These are phyloP conservation scores for Pythium folliculosum DNA, from an alignment of 352 stramenopile genomes.

Conservation along the genomic window DNA sequence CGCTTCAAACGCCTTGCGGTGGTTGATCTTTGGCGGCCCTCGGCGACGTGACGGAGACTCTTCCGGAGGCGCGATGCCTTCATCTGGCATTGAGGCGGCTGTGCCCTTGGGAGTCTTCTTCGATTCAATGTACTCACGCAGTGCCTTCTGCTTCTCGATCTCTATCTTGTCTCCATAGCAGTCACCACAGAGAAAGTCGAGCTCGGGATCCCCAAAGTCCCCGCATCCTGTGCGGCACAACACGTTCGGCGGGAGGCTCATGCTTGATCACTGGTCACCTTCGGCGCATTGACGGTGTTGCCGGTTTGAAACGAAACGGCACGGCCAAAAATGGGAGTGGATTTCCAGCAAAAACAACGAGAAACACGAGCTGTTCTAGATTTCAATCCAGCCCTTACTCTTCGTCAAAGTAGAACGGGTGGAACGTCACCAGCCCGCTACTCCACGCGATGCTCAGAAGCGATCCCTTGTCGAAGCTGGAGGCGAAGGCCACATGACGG, in stretches of 20 bases:
- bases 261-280: slow-evolving; percentile 10
- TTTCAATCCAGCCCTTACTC: slow-evolving; percentile 18
- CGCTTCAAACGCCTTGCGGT: slow-evolving; percentile 52
- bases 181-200: slow-evolving; percentile 66
- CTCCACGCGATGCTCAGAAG: slow-evolving; percentile 77
- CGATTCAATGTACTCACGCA: slow-evolving; percentile 36
- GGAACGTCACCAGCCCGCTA: slow-evolving; percentile 75
- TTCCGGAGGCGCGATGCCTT: neutral
- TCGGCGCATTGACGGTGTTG: no score
- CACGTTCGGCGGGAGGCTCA: slow-evolving; percentile 52
- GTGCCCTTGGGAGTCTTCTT: slow-evolving; percentile 10
- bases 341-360: neutral
- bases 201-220: slow-evolving; percentile 55
- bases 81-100: neutral
- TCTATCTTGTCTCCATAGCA: slow-evolving; percentile 61
- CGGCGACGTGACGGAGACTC: slow-evolving; percentile 14
- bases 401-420: slow-evolving; percentile 77
- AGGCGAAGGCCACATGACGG: slow-evolving; percentile 58
- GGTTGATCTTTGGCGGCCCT: slow-evolving; percentile 48
- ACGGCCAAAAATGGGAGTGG: slow-evolving; percentile 7
- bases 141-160: slow-evolving; percentile 41
- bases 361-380: neutral
- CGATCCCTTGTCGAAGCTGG: slow-evolving; percentile 67
- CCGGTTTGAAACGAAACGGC: neutral
- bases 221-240: slow-evolving; percentile 59